Base-by-base conservation (phyloP, 768 basidiomycete species). In the Suillus fuscotomentosus region DNA sequence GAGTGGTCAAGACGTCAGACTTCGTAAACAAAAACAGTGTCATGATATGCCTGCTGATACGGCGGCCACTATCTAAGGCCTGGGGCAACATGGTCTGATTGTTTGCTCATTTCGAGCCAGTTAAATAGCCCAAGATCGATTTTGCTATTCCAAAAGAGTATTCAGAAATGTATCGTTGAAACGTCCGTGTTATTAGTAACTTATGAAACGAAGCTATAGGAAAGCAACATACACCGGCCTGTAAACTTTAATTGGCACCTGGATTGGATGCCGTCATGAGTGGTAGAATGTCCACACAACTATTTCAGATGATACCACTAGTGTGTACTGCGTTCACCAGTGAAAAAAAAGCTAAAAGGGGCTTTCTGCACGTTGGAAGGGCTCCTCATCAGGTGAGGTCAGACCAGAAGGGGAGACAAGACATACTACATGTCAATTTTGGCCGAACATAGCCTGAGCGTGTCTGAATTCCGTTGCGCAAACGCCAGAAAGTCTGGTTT, bases 11-110 rank as follows among this genome's bases (percentile, higher is more conserved):
- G 43, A 63, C 5, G 20, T 63, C 63, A 8, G 63, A 63, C n/a
- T 63, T 63, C 15, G 63, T 63, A n/a, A 63, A 63, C 9, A 63
- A 42, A 36, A 63, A 62, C 9, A 61, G 24, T 41, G 63, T 63
- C 24, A 61, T 24, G 42, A 72, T 27, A 42, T 73, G 71, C 27
- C 24, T 41, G 10, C 24, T 7, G 41, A 59, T 59, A 13, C 57
- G 57, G 41, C 57, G 41, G 31, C 57, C 24, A 20, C 57, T 59
- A 20, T 42, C 57, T 20, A 7, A 20, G 17, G 57, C 57, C 42
- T 59, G 57, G 41, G 57, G 42, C 17, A 59, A 59, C 57, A 59
- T 59, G 41, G 17, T 11, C 10, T 59, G 57, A 13, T 13, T 42
- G 8, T 17, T 59, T 42, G 17, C 17, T 42, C 24, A 27, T 59